Evolutionary conservation across 116 monocot species (phyloP), one percentile per base, ranked within the genome.

Genomic region (Phalaenopsis hybrid): DNA sequence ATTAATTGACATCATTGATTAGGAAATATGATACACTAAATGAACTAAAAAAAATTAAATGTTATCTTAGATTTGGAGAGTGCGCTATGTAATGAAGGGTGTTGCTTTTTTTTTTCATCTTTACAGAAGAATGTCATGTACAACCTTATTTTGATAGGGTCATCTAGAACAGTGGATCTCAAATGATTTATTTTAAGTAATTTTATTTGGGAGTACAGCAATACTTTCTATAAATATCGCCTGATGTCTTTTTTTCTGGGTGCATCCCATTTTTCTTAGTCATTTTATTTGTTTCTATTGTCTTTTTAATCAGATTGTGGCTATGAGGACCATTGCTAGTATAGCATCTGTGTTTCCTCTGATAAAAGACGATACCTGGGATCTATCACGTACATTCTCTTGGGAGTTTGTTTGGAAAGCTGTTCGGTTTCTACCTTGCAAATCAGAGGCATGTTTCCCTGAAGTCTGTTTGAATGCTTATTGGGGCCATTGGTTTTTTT

Each of bases 361-460:
- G 58, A 20, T 91, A 33, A 76, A 55, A 51, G 74, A 50, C 44
- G 85, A 85, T 74, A 44, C 79, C 76, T 59, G 80, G 73, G 65
- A 83, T 67, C 84, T 89, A 74, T 82, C 93, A 69, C 87, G 87
- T 83, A 58, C 57, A 9, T 94, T 90, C 79, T 82, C 90, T 23
- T 94, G 86, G 90, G 84, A 89, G 34, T 94, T 94, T 73, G 75
- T 83, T 81, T 92, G 85, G 89, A 92, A 88, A 84, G 88, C 88
- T 82, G 88, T 94, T 74, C 84, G 69, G 34, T 86, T 79, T 83
- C 57, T 69, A 25, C 82, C 45, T 49, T 49, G 78, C 80, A 43
- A 85, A 58, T 85, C 93, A 55, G 93, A 97, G 97, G 97, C 88
- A 87, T 80, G 57, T 70, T 49, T 33, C 25, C 77, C 25, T 46